phyloP scores from a whole-genome alignment of 2,329 filamentous ascomycete species.

The Botrytis porri region DNA sequence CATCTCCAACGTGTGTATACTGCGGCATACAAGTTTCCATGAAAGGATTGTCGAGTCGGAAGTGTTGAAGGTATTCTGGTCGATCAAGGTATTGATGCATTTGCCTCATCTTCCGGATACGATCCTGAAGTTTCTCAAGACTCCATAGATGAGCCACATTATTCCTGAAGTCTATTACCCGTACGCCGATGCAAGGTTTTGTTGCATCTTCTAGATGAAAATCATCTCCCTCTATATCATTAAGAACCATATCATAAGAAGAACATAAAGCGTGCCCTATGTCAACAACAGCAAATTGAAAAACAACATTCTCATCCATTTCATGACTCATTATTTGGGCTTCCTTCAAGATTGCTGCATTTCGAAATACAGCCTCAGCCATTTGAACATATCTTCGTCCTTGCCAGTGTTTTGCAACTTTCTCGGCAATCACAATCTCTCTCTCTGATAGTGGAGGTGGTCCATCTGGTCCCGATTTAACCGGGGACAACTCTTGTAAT shows the following conservation, averaged over 20 bases:
- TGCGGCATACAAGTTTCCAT: constrained; percentile 86
- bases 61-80: constrained; percentile 90
- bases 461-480: constrained; percentile 49
- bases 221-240: constrained; percentile 83
- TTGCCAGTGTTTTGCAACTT: constrained; percentile 71
- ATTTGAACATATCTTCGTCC: constrained; percentile 86
- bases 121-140: constrained; percentile 82
- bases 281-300: constrained; percentile 92
- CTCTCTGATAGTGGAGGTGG: constrained; percentile 56
- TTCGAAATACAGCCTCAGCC: constrained; percentile 86
- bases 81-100: constrained; percentile 96
- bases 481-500: constrained; percentile 69
- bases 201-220: constrained; percentile 72
- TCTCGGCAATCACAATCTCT: constrained; percentile 68
- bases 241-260: constrained; percentile 94
- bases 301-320: constrained; percentile 86
- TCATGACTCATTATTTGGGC: constrained; percentile 98
- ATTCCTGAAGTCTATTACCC: constrained; percentile 88
- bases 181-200: constrained; percentile 87
- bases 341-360: constrained; percentile 86
- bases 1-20: constrained; percentile 89
- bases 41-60: constrained; percentile 90
- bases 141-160: constrained; percentile 91
- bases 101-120: constrained; percentile 89
- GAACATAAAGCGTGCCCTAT: constrained; percentile 84